A percentile compares a stretch with the other conserved stretches of the same genome.
Conservation (phyloP, 2,329 filamentous ascomycete genomes). For the Fusarium caatingaense region DNA sequence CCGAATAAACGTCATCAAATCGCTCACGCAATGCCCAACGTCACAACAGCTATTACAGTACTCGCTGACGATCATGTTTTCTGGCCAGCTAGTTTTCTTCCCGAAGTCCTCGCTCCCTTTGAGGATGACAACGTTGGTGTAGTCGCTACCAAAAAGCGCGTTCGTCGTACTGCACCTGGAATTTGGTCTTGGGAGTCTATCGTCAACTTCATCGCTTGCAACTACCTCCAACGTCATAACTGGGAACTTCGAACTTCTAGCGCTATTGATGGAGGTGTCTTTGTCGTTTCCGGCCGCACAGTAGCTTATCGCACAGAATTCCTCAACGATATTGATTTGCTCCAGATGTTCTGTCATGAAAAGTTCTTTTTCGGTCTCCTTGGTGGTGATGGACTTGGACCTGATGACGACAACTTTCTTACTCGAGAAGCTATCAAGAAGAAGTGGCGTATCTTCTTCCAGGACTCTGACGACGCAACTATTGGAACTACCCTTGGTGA, state of each 20-base stretch:
- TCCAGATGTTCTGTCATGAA: conserved; percentile 60
- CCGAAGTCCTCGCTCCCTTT: conserved; percentile 57
- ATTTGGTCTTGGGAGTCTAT: conserved; percentile 49
- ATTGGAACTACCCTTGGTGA: conserved; percentile 66
- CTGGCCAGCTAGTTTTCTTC: conserved; percentile 59
- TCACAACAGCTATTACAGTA: conserved; percentile 57
- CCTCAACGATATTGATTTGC: conserved; percentile 57
- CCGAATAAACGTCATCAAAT: conserved; percentile 64
- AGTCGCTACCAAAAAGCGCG: conserved; percentile 68
- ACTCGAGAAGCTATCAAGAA: conserved; percentile 64
- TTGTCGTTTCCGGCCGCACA: conserved; percentile 68
- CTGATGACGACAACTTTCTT: conserved; percentile 71
- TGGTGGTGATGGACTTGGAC: conserved; percentile 53
- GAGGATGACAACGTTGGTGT: conserved; percentile 61
- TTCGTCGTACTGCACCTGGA: conserved; percentile 53
- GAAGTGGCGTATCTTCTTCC: conserved; percentile 66
- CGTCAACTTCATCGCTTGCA: conserved; percentile 67
- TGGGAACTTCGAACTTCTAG: conserved; percentile 69
- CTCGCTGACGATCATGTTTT: conserved; percentile 66
- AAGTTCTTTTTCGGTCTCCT: conserved; percentile 59
- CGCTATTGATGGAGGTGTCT: conserved; percentile 68
- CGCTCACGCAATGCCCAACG: conserved; percentile 51
- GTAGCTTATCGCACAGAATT: conserved; percentile 63
- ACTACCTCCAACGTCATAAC: conserved; percentile 72
- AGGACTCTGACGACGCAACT: conserved; percentile 60